phyloP scores from a whole-genome alignment of 1,139 yeast genomes.

The Blastobotrys capitulatus region DNA sequence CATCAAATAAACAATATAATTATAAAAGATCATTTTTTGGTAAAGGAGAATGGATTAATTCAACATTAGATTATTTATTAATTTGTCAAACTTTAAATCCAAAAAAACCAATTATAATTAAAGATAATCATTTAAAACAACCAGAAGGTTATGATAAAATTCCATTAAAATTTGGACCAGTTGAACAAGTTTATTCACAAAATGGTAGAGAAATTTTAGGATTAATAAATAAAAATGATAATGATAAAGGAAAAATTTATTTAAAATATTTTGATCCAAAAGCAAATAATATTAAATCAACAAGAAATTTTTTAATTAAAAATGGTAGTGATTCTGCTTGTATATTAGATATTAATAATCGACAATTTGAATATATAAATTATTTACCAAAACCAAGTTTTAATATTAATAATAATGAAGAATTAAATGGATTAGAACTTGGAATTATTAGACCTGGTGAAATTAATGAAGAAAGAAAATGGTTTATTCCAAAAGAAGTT shows the following conservation, averaged over 20 bases:
- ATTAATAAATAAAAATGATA: not conserved
- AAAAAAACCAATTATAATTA: not conserved
- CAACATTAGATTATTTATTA: not conserved
- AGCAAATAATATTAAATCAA: not conserved
- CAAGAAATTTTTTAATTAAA: not conserved
- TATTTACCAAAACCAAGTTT: not conserved
- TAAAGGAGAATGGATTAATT: conserved; percentile 1
- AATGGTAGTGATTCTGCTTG: not conserved
- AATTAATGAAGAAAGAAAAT: not conserved
- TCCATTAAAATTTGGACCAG: conserved; percentile 3
- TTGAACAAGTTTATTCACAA: conserved; percentile 2
- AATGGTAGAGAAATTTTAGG: conserved; percentile 6
- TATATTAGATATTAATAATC: conserved; percentile 3
- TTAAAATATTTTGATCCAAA: not conserved
- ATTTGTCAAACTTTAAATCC: not conserved
- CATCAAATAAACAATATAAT: not conserved
- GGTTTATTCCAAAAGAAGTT: not conserved
- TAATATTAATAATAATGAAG: not conserved
- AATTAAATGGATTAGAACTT: not conserved
- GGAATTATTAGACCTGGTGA: not conserved
- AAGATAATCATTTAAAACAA: not conserved
- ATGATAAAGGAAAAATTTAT: conserved; percentile 1
- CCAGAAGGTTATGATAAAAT: conserved; percentile 3
- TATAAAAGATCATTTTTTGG: not conserved
- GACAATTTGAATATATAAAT: conserved; percentile 5